These are phyloP conservation scores for Monilinia fructigena DNA, from an alignment of 2,329 filamentous ascomycete genomes.

Conservation along the genomic window DNA sequence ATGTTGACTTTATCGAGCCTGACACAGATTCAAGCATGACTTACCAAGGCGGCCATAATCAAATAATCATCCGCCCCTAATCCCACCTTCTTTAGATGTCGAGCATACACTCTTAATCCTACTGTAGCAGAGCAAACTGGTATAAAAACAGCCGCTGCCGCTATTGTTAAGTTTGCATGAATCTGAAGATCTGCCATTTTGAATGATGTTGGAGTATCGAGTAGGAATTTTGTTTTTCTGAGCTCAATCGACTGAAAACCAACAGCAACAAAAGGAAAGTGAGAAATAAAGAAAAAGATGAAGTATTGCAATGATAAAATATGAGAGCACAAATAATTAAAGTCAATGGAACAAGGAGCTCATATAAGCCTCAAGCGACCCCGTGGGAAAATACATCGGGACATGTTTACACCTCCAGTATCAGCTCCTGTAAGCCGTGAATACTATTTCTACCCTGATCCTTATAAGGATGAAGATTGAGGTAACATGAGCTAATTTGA, in stretches of 20 bases:
- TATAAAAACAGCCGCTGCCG: constrained; percentile 11
- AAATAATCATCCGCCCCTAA: constrained; percentile 21
- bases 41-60: constrained; percentile 18
- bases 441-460: neutral
- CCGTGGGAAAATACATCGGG: constrained; percentile 9
- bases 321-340: neutral
- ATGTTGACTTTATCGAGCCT: neutral
- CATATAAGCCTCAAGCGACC: neutral
- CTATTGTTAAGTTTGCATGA: constrained; percentile 12
- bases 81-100: constrained; percentile 8
- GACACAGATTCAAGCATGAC: neutral
- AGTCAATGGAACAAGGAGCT: neutral
- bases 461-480: neutral
- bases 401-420: neutral
- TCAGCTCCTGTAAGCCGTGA: neutral
- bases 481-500: neutral
- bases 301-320: neutral
- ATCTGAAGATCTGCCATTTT: constrained; percentile 19
- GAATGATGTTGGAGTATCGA: neutral
- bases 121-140: constrained; percentile 11
- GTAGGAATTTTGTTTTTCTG: neutral
- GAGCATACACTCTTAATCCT: constrained; percentile 11
- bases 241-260: neutral
- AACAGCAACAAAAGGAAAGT: neutral
- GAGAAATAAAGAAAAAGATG: neutral